Evolutionary conservation across 345 rosid species (phyloP).

Genomic region (Moringa oleifera): DNA sequence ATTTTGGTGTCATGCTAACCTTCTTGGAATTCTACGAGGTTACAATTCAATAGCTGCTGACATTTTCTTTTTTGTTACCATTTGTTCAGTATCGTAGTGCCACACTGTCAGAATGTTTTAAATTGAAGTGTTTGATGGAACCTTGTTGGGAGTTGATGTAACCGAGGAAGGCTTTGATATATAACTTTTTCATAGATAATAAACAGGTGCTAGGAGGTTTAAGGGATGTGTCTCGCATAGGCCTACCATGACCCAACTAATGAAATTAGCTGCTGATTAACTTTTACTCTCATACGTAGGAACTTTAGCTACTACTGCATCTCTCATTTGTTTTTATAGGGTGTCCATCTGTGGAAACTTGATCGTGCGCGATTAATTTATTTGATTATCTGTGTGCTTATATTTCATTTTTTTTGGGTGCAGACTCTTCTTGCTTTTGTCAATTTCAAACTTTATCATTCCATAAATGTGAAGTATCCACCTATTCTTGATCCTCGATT

Average conservation of each 20-base stretch:
- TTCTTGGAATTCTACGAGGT: constrained; percentile 98
- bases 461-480: constrained; percentile 77
- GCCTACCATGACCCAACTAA: not conserved
- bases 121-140: too few relatives aligned
- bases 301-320: not conserved
- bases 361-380: not conserved
- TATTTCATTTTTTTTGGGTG: constrained; percentile 17
- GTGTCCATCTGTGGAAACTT: too few relatives aligned
- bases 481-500: constrained; percentile 83
- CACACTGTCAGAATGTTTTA: not conserved
- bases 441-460: constrained; percentile 78
- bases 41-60: not conserved
- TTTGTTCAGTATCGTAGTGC: not conserved
- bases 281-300: not conserved
- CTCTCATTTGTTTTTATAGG: too few relatives aligned
- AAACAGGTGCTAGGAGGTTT: not conserved
- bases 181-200: too few relatives aligned
- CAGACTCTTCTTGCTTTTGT: constrained; percentile 88
- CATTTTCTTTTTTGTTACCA: not conserved
- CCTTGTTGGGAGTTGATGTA: not conserved
- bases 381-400: too few relatives aligned
- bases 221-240: not conserved
- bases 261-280: not conserved
- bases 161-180: not conserved
- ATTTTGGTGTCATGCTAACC: constrained; percentile 70